phyloP scores from a whole-genome alignment of 73 alveolate species.

The Tetrahymena borealis region DNA sequence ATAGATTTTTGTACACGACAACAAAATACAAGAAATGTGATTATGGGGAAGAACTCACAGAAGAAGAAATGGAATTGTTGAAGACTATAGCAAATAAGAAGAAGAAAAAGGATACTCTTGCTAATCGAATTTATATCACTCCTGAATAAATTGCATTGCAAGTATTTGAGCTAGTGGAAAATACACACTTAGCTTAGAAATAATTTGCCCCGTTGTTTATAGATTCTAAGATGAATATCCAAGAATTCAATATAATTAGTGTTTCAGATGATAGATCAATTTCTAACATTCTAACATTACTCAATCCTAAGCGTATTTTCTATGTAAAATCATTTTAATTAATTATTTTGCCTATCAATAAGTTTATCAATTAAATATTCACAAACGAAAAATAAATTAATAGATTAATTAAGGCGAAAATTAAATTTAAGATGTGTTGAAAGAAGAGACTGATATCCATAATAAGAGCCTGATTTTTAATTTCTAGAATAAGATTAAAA shows the following conservation, averaged over 20 bases:
- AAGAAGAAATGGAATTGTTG: background rate
- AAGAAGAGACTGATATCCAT: background rate
- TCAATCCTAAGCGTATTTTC: background rate
- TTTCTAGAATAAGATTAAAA: background rate
- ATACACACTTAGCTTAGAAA: background rate
- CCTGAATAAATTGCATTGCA: background rate
- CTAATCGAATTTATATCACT: background rate
- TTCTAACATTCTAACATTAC: background rate
- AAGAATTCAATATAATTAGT: background rate
- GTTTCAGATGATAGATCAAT: background rate
- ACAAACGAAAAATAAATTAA: background rate
- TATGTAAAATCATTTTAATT: background rate
- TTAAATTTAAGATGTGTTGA: background rate
- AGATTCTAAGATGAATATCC: background rate
- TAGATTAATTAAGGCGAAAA: background rate
- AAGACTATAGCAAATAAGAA: background rate
- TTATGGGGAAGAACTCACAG: background rate
- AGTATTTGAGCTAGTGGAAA: background rate
- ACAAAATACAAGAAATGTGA: background rate
- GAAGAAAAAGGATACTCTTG: background rate
- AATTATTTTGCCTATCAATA: background rate
- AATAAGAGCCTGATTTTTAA: background rate
- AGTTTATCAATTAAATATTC: no score
- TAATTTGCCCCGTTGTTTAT: background rate
- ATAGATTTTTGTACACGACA: background rate